A percentile compares a stretch with the other conserved stretches of the same genome.
These are phyloP conservation scores for Cardamine resedifolia DNA, from an alignment of 345 rosid species.

Conservation along the genomic window DNA sequence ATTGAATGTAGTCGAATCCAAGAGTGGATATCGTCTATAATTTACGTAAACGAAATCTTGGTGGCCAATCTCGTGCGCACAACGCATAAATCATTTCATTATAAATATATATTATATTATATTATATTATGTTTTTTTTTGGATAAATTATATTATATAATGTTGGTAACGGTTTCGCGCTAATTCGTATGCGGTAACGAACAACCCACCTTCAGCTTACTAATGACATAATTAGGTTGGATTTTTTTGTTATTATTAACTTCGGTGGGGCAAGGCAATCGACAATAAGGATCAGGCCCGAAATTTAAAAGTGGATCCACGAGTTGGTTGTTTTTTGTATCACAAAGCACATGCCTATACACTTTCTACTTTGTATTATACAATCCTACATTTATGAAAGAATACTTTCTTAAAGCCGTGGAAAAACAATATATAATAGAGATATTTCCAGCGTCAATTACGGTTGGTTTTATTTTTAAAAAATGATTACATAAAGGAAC, in stretches of 20 bases:
- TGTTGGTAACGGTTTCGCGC: constrained; percentile 29
- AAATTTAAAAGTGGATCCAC: constrained; percentile 15
- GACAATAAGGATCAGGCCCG: not conserved
- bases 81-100: constrained; percentile 25
- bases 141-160: not conserved
- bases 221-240: not conserved
- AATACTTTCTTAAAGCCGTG: constrained; percentile 23
- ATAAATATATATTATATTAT: not conserved
- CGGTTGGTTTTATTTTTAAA: constrained; percentile 30
- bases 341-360: constrained; percentile 23
- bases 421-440: not conserved
- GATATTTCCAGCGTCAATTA: constrained; percentile 37
- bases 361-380: constrained; percentile 28
- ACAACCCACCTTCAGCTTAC: constrained; percentile 20
- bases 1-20: not conserved
- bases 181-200: constrained; percentile 29
- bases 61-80: constrained; percentile 26
- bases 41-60: constrained; percentile 8
- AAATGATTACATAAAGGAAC: not conserved
- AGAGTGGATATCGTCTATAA: not conserved
- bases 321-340: constrained; percentile 30
- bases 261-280: constrained; percentile 21
- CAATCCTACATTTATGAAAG: constrained; percentile 26
- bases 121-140: not conserved
- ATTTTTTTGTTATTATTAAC: not conserved